Conservation (phyloP, 805 yeast species). For the Priceomyces castillae region DNA sequence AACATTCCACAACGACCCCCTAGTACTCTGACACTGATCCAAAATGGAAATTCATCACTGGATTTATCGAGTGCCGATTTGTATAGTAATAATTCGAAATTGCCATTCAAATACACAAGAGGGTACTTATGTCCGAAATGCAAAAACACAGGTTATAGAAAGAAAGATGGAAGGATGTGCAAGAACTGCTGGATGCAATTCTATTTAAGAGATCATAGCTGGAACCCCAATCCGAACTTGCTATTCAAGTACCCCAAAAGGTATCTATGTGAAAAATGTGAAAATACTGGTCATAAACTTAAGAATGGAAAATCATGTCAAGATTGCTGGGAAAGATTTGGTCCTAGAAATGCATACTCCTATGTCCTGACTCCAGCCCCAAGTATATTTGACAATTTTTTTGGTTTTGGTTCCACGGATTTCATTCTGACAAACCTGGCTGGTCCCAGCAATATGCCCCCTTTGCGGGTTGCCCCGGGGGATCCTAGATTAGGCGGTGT, state of each 20-base stretch:
- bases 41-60: not conserved
- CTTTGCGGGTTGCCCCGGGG: conserved; percentile 62
- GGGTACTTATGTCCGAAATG: conserved; percentile 33
- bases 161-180: conserved; percentile 24
- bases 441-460: conserved; percentile 17
- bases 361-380: conserved; percentile 7
- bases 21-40: not conserved
- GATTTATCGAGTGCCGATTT: not conserved
- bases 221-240: conserved; percentile 47
- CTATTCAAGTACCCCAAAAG: conserved; percentile 69
- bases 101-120: conserved; percentile 31
- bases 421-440: conserved; percentile 6
- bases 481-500: conserved; percentile 75
- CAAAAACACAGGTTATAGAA: conserved; percentile 33
- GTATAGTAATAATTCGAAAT: conserved; percentile 12
- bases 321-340: conserved; percentile 66
- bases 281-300: conserved; percentile 65
- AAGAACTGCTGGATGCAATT: conserved; percentile 28
- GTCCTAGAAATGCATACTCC: conserved; percentile 33
- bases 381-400: conserved; percentile 6
- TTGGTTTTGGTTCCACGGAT: conserved; percentile 12
- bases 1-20: not conserved
- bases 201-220: conserved; percentile 29
- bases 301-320: conserved; percentile 66
- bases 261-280: conserved; percentile 64